Conservation (phyloP, 108 stramenopile genomes). For the Cyclotella kingstonii region DNA sequence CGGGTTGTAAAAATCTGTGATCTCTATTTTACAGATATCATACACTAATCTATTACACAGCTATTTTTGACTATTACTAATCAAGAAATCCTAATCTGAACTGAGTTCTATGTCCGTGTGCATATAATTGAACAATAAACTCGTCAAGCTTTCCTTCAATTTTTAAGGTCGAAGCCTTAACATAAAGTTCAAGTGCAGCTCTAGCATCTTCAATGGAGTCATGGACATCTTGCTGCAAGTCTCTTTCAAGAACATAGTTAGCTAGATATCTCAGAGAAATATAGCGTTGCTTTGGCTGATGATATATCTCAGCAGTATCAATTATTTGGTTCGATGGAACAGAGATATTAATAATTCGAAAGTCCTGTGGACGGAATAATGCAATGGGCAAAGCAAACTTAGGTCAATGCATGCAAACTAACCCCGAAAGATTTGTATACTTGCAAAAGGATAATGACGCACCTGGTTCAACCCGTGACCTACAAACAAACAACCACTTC, state of each 20-base stretch:
- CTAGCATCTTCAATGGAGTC: constrained; percentile 94
- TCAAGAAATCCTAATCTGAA: constrained; percentile 55
- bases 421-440: too few relatives aligned
- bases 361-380: constrained; percentile 59
- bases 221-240: constrained; percentile 94
- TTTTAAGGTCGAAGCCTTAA: constrained; percentile 62
- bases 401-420: too few relatives aligned
- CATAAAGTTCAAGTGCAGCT: constrained; percentile 73
- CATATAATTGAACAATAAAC: constrained; percentile 60
- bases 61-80: too few relatives aligned
- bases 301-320: constrained; percentile 93
- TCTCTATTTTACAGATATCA: too few relatives aligned
- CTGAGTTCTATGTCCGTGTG: constrained; percentile 64
- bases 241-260: constrained; percentile 80
- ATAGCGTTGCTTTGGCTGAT: constrained; percentile 80
- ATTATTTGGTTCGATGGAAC: constrained; percentile 90
- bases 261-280: constrained; percentile 90
- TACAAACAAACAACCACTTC: constrained; percentile 75
- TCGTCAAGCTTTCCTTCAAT: constrained; percentile 60
- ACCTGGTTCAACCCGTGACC: constrained; percentile 82
- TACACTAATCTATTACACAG: too few relatives aligned
- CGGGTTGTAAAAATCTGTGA: too few relatives aligned
- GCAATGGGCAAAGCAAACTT: too few relatives aligned
- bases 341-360: constrained; percentile 80
- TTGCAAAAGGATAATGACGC: neutral